A percentile compares a stretch with the other conserved stretches of the same genome.
These are phyloP conservation scores for Sisymbrium altissimum DNA, from an alignment of 345 rosid species.

Conservation along the genomic window DNA sequence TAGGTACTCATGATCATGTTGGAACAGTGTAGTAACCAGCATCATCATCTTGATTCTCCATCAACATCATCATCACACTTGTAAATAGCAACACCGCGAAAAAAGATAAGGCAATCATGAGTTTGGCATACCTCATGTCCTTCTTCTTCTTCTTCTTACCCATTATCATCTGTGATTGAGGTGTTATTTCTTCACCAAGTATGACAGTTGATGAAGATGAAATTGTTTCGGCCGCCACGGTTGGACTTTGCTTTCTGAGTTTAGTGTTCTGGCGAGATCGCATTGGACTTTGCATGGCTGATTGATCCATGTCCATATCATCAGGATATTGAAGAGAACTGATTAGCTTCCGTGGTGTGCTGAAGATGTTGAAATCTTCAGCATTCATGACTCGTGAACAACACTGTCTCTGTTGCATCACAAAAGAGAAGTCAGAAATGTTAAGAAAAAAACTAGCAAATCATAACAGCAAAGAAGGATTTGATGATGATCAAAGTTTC, in stretches of 20 bases:
- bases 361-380: conserved; percentile 54
- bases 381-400: conserved; percentile 45
- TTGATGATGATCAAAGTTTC: background rate
- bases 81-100: conserved; percentile 40
- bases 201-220: conserved; percentile 40
- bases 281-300: conserved; percentile 47
- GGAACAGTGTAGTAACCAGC: conserved; percentile 53
- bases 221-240: conserved; percentile 50
- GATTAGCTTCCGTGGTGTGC: conserved; percentile 77
- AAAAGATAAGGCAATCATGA: conserved; percentile 39
- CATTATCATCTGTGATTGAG: conserved; percentile 10
- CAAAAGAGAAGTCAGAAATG: background rate
- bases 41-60: conserved; percentile 36
- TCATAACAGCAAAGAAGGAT: conserved; percentile 47
- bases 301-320: conserved; percentile 43
- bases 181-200: conserved; percentile 19
- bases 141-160: conserved; percentile 30
- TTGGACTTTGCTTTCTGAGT: conserved; percentile 35
- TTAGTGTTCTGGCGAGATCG: conserved; percentile 35
- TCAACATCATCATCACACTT: conserved; percentile 22
- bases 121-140: conserved; percentile 27
- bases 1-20: conserved; percentile 31
- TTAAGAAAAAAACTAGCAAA: background rate
- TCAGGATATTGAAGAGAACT: conserved; percentile 72
- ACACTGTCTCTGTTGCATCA: conserved; percentile 51